These are phyloP conservation scores for Kodamaea neixiangensis DNA, from an alignment of 805 yeast species.

Conservation along the genomic window DNA sequence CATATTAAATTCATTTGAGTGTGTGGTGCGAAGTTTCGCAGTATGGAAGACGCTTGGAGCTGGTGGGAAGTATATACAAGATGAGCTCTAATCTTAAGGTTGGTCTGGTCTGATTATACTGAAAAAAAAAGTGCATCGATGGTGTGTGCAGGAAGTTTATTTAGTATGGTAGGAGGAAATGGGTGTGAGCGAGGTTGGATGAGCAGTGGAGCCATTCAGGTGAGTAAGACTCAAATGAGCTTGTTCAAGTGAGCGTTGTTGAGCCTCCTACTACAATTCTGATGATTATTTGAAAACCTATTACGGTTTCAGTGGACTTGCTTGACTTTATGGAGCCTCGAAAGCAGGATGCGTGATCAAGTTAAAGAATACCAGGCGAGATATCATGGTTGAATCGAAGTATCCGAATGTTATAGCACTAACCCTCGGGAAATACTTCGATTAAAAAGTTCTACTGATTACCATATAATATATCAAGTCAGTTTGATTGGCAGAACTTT, in stretches of 20 bases:
- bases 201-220: not conserved
- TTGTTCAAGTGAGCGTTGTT: too few species aligned
- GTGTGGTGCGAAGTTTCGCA: not conserved
- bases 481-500: too few species aligned
- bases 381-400: too few species aligned
- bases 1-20: slow-evolving; percentile 1
- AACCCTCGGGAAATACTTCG: too few species aligned
- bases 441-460: too few species aligned
- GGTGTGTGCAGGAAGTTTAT: slow-evolving; percentile 8
- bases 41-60: not conserved
- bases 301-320: too few species aligned
- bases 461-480: too few species aligned
- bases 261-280: too few species aligned
- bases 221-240: not conserved
- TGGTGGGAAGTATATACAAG: not conserved
- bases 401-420: too few species aligned
- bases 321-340: too few species aligned
- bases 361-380: too few species aligned
- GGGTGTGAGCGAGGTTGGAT: not conserved
- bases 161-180: not conserved
- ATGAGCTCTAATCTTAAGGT: not conserved
- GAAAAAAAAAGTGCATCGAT: slow-evolving; percentile 8
- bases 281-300: not conserved
- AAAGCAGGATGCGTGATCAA: too few species aligned
- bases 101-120: slow-evolving; percentile 6